Conservation (phyloP, 2,329 filamentous ascomycete genomes). For the Decorospora gaudefroyi region DNA sequence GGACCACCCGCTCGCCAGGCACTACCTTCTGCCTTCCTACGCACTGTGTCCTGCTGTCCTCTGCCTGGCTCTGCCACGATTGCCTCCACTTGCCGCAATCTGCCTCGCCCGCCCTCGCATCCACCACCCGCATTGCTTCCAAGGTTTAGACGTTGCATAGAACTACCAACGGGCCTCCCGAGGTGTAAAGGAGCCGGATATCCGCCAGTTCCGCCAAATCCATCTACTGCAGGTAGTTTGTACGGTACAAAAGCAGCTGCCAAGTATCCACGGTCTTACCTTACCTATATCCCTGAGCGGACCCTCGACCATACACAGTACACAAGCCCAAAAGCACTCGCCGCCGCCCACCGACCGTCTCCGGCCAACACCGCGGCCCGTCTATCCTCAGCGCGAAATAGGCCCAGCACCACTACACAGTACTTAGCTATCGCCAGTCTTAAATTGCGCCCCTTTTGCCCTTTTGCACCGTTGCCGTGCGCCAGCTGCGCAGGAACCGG, state of each 20-base stretch:
- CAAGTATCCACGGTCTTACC: no score
- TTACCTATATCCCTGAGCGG: no score
- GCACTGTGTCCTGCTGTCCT: not conserved
- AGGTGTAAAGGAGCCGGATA: no score
- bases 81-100: slow-evolving; percentile 4
- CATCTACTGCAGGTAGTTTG: no score
- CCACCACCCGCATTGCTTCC: slow-evolving; percentile 6
- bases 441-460: slow-evolving; percentile 27
- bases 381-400: slow-evolving; percentile 31
- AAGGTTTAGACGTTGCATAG: slow-evolving; percentile 19
- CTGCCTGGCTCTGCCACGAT: not conserved
- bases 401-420: slow-evolving; percentile 29
- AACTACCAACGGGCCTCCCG: slow-evolving; percentile 19
- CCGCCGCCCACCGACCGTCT: slow-evolving; percentile 24
- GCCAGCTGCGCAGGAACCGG: slow-evolving; percentile 22
- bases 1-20: slow-evolving; percentile 11
- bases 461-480: slow-evolving; percentile 11
- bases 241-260: no score
- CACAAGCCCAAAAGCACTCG: slow-evolving; percentile 16
- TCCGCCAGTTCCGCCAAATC: no score
- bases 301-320: no score
- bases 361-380: slow-evolving; percentile 17
- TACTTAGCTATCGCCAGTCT: slow-evolving; percentile 43
- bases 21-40: slow-evolving; percentile 7
- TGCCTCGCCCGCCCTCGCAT: slow-evolving; percentile 7